phyloP scores from a whole-genome alignment of 2,329 filamentous ascomycete species.

The Colletotrichum tropicale region DNA sequence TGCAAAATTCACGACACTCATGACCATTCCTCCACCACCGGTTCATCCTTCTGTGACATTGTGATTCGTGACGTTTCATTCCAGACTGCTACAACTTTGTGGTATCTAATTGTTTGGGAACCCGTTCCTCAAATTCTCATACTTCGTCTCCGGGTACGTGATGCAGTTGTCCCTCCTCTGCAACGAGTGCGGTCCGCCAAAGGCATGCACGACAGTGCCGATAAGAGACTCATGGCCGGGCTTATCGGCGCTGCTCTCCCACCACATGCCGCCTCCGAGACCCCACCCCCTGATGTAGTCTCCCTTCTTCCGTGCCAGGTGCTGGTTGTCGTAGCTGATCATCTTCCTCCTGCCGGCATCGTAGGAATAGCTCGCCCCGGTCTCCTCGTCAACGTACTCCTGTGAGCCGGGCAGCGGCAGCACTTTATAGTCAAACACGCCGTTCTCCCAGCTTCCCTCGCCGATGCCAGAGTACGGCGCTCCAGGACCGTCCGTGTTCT shows the following conservation, averaged over 20 bases:
- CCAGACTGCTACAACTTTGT: background rate
- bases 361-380: slow-evolving; percentile 80
- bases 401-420: slow-evolving; percentile 72
- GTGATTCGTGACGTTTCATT: background rate
- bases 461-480: slow-evolving; percentile 73
- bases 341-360: slow-evolving; percentile 66
- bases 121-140: slow-evolving; percentile 69
- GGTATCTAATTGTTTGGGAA: slow-evolving; percentile 40
- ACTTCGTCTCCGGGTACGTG: slow-evolving; percentile 68
- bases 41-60: background rate
- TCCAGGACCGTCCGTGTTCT: slow-evolving; percentile 78
- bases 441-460: slow-evolving; percentile 81
- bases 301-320: slow-evolving; percentile 72
- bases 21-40: background rate
- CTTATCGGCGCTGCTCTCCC: slow-evolving; percentile 86
- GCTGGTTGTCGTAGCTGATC: slow-evolving; percentile 79
- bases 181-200: slow-evolving; percentile 59
- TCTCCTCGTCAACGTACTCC: slow-evolving; percentile 67
- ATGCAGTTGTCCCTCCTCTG: slow-evolving; percentile 63
- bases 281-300: slow-evolving; percentile 69
- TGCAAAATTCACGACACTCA: slow-evolving; percentile 20
- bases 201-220: slow-evolving; percentile 60
- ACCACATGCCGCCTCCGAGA: slow-evolving; percentile 96
- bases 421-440: slow-evolving; percentile 88
- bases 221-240: slow-evolving; percentile 71